Evolutionary conservation across 139 green algal genomes (phyloP), one percentile per base, ranked within the genome.

Genomic region (Bryopsis sp.): DNA sequence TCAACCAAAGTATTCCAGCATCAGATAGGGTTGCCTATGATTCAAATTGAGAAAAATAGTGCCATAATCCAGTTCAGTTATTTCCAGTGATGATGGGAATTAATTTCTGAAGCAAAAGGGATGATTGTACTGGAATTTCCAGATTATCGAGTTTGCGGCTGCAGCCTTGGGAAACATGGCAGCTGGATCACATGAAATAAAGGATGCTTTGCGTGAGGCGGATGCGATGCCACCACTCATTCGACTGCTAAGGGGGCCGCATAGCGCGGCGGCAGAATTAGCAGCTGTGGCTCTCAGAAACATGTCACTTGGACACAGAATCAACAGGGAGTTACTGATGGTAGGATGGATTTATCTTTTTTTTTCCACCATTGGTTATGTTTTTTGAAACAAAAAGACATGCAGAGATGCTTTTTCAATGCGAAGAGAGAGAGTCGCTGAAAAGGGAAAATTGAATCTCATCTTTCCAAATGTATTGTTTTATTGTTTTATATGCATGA

Each of bases 131-230:
- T n/a, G n/a, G n/a, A n/a, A n/a, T 29, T 34, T 8, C 7, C n/a
- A 79, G 58, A 47, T 70, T n/a, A 67, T 61, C 19, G 74, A 79
- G 60, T 72, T 73, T 67, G 74, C 69, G 26, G 61, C 74, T 19
- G 74, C 74, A 24, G 74, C 70, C 19, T 58, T 79, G 35, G 74
- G 74, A 28, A 79, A 79, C 28, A 47, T 79, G 46, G 74, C 69
- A 36, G 74, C 74, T 46, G 74, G 74, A 29, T 63, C 67, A 2
- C 74, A 79, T 58, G 26, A 47, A 29, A 39, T 79, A 37, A 79
- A 79, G 31, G 62, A 79, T 48, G 69, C 59, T 19, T 63, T 79
- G 26, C 39, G 74, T 32, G 26, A 73, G 54, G 74, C 73, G 2
- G 28, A 38, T 29, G 64, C 8, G 3, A 70, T 70, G 22, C 38